Evolutionary conservation across 192 early-diverging fungal species (phyloP), one percentile per base, ranked within the genome.

Genomic region (Kappamyces sp.): DNA sequence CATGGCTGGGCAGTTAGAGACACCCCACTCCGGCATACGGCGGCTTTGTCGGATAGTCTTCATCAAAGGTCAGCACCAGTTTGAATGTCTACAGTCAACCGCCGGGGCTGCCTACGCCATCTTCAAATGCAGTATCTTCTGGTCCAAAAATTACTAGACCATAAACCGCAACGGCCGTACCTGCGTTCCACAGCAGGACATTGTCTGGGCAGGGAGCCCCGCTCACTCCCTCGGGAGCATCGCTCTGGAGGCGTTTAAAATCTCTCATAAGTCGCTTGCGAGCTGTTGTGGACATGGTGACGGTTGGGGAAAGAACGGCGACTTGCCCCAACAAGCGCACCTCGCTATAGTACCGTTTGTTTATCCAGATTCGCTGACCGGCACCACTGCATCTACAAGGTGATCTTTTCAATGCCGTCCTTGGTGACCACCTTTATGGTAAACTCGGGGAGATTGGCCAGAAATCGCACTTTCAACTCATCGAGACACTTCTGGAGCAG

Each of bases 31-130:
- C 22, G 22, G 22, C 22, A 22, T 22, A 22, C 22, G 96, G 96
- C 59, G 96, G 93, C 66, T 96, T 96, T 67, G 93, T 99, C 4
- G 96, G 94, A 66, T 99, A 99, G 36, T 86, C 85, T 69, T 99
- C 96, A 66, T 99, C 96, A 74, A 99, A 99, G 38, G 85, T 86
- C 2, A 99, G 77, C 1, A 86, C 73, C 3, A 99, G 72, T 62
- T 96, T 96, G 76, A 99, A 99, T 0, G 93, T 96, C 30, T 43
- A 45, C 47, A 1, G 11, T 6, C 5, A 11, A 9, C 29, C 6
- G 29, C 14, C 33, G 6, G 6, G 6, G 33, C 14, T 49, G 33
- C 14, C 49, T 59, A 59, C 39, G 34, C 78, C 78, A 67, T 97
- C 96, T 68, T 99, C 94, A 68, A 99, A 99, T 3, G 96, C 92